Base-by-base conservation (phyloP, 306 rosid species). In the Prunus campanulata region DNA sequence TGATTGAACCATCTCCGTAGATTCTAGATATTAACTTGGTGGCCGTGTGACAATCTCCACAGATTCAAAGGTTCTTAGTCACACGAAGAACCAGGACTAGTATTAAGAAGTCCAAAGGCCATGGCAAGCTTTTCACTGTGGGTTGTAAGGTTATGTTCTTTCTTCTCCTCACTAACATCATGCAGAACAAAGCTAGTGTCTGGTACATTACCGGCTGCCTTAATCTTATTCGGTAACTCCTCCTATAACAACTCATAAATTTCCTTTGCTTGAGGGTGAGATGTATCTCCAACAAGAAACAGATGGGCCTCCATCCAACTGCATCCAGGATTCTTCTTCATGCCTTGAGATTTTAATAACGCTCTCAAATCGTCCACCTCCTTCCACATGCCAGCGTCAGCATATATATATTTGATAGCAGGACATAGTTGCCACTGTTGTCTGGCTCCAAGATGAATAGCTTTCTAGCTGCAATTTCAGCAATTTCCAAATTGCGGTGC, bases 71-170 rank as follows among this genome's bases (percentile, higher is more conserved):
- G 57, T 74, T 80, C 76, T 68, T 80, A 2, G 79, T 80, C 64
- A 74, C 76, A 11, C 72, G 76, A 22, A 74, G 69, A 50, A 74
- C 79, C 63, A 50, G 79, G 83, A 68, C 64, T 44, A 51, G 83
- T 74, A 24, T 69, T 80, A 1, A 80, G 76, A 62, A 74, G 79
- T 51, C 76, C 83, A 49, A 74, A 74, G 61, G 83, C 68, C 49
- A 80, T 69, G 76, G 79, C 79, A 20, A 80, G 83, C 83, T 69
- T 80, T 62, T 80, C 79, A 25, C 79, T 80, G 42, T 80, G 83
- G 39, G 71, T 42, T 8, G 47, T 51, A 5, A 80, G 83, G 75
- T 56, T 74, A 57, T 74, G 59, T 42, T 80, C 83, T 42, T 74
- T 80, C 83, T 74, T 76, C 66, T 74, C 83, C n/a, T 50, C 79